Evolutionary conservation across 805 yeast species (phyloP).

Genomic region (Kodamaea lidongshanica): DNA sequence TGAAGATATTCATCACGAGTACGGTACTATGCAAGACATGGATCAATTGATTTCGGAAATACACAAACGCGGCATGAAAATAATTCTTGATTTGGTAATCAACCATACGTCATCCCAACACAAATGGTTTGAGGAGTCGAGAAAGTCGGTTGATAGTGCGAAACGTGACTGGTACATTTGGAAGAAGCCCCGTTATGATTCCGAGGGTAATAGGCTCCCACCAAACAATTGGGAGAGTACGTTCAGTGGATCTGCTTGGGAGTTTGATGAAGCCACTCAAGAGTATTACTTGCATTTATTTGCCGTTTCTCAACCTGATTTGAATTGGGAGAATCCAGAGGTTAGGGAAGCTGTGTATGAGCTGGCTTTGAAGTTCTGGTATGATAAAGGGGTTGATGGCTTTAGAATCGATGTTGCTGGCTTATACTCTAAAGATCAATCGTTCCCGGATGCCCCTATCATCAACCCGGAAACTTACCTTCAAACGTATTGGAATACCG

Average conservation of each 20-base stretch:
- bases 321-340: slow-evolving; percentile 53
- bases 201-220: slow-evolving; percentile 44
- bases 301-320: slow-evolving; percentile 51
- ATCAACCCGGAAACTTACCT: slow-evolving; percentile 31
- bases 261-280: slow-evolving; percentile 45
- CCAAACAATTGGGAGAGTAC: slow-evolving; percentile 53
- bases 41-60: slow-evolving; percentile 41
- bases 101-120: slow-evolving; percentile 54
- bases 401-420: slow-evolving; percentile 54
- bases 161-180: slow-evolving; percentile 60
- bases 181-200: slow-evolving; percentile 44
- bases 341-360: slow-evolving; percentile 36
- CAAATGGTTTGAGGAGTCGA: slow-evolving; percentile 52
- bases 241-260: slow-evolving; percentile 54
- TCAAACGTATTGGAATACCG: slow-evolving; percentile 31
- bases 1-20: slow-evolving; percentile 44
- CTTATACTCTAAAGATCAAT: slow-evolving; percentile 42
- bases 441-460: slow-evolving; percentile 45
- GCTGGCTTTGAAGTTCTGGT: slow-evolving; percentile 47
- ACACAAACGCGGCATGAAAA: slow-evolving; percentile 44
- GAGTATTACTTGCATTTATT: slow-evolving; percentile 52
- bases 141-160: slow-evolving; percentile 43
- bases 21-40: slow-evolving; percentile 51
- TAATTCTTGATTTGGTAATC: slow-evolving; percentile 51
- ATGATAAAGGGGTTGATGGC: slow-evolving; percentile 50